Percentiles rank a stretch among this genome's conserved stretches.
Conservation (phyloP, 192 early-diverging fungal species). For the Glomus cerebriforme region DNA sequence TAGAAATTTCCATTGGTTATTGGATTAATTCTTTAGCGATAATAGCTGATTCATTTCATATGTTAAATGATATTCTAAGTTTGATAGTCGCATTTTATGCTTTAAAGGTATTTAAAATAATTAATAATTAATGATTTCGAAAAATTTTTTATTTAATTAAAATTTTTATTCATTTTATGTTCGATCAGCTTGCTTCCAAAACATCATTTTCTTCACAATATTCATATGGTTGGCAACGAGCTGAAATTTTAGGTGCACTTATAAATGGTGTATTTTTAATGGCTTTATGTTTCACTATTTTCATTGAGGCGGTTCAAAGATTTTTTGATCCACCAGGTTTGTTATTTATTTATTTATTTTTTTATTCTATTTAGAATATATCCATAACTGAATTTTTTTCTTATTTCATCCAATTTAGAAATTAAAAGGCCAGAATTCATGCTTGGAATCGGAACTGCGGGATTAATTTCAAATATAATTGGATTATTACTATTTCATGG, state of each 20-base stretch:
- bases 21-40: slow-evolving; percentile 76
- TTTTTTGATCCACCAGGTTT: slow-evolving; percentile 67
- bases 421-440: slow-evolving; percentile 75
- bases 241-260: slow-evolving; percentile 91
- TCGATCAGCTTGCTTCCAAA: slow-evolving; percentile 58
- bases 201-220: slow-evolving; percentile 61
- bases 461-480: slow-evolving; percentile 76
- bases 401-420: slow-evolving; percentile 69
- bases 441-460: slow-evolving; percentile 75
- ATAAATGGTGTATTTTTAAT: slow-evolving; percentile 90
- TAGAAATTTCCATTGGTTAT: slow-evolving; percentile 82
- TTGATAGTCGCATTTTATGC: slow-evolving; percentile 83
- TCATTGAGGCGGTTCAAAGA: slow-evolving; percentile 84
- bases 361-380: slow-evolving; percentile 70
- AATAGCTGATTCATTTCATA: slow-evolving; percentile 92
- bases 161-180: background rate
- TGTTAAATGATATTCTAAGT: slow-evolving; percentile 81
- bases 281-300: slow-evolving; percentile 87
- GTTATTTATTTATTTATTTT: slow-evolving; percentile 49
- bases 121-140: slow-evolving; percentile 32
- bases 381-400: slow-evolving; percentile 57
- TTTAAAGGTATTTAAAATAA: slow-evolving; percentile 61
- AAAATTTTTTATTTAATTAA: background rate
- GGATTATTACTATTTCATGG: slow-evolving; percentile 84
- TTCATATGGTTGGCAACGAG: slow-evolving; percentile 90